These are phyloP conservation scores for Vishniacozyma victoriae DNA, from an alignment of 768 basidiomycete species.

Conservation along the genomic window DNA sequence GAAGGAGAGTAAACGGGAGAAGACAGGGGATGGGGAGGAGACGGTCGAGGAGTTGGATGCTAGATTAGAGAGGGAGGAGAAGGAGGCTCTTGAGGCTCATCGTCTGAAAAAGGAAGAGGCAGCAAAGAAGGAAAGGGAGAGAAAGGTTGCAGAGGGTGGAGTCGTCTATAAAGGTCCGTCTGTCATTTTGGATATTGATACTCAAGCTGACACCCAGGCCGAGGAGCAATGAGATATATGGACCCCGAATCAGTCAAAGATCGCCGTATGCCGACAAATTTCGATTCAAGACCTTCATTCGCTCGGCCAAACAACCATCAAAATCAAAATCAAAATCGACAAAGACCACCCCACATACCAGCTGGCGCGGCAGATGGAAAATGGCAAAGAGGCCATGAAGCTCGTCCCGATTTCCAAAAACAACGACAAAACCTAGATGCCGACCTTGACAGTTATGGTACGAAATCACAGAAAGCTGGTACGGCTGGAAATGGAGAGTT, in stretches of 20 bases:
- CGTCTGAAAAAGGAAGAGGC: constrained; percentile 24
- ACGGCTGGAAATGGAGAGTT: constrained; percentile 8
- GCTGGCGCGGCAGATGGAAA: constrained; percentile 4
- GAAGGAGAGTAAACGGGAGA: constrained; percentile 46
- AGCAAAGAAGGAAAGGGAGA: constrained; percentile 27
- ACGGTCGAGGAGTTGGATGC: constrained; percentile 44
- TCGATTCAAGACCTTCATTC: background rate
- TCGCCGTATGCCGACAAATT: background rate
- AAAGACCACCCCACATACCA: background rate
- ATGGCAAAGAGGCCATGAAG: constrained; percentile 8
- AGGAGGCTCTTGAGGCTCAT: constrained; percentile 32
- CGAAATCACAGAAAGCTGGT: background rate
- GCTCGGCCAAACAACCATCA: constrained; percentile 22
- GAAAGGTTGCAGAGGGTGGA: constrained; percentile 25
- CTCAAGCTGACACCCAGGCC: constrained; percentile 19
- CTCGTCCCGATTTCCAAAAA: constrained; percentile 20
- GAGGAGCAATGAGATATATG: constrained; percentile 43
- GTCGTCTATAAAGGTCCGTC: constrained; percentile 44
- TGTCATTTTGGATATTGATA: background rate
- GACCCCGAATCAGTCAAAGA: constrained; percentile 44
- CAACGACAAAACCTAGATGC: constrained; percentile 50
- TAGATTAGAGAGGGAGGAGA: constrained; percentile 44
- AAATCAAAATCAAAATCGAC: constrained; percentile 11
- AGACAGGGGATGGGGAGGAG: constrained; percentile 46
- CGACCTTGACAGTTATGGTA: constrained; percentile 44